Conservation (phyloP, 2,329 filamentous ascomycete species). For the Chaetomiaceae sp. region DNA sequence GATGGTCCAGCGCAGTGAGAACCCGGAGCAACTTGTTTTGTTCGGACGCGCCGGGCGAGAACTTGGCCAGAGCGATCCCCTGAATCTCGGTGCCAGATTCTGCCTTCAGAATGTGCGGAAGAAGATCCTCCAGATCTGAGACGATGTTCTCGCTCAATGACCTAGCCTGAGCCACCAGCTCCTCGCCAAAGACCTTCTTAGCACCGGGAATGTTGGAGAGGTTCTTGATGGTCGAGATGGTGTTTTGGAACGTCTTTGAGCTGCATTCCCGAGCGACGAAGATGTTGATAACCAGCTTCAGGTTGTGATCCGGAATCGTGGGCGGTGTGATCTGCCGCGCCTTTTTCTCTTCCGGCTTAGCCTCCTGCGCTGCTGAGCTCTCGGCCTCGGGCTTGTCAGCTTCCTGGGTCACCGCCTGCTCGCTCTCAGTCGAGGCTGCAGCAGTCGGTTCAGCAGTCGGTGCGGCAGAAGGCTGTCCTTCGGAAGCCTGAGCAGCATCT, state of each 20-base stretch:
- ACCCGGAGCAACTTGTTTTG: conserved; percentile 93
- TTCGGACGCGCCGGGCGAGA: conserved; percentile 91
- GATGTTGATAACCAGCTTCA: conserved; percentile 92
- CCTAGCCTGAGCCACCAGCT: conserved; percentile 83
- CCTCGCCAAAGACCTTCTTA: conserved; percentile 84
- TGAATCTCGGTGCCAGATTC: conserved; percentile 90
- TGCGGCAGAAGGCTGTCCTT: conserved; percentile 8
- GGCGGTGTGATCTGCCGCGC: conserved; percentile 66
- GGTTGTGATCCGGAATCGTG: conserved; percentile 78
- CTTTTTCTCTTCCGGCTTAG: conserved; percentile 42
- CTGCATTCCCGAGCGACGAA: conserved; percentile 94
- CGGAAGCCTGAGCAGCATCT: conserved; percentile 8
- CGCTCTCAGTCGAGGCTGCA: conserved; percentile 14
- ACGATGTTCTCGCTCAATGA: conserved; percentile 79
- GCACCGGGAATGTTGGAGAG: conserved; percentile 87
- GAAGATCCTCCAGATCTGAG: conserved; percentile 73
- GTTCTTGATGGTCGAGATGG: conserved; percentile 97
- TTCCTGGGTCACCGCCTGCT: conserved; percentile 24
- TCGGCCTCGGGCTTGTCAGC: conserved; percentile 29
- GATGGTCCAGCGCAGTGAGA: conserved; percentile 86
- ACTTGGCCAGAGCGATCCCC: conserved; percentile 86
- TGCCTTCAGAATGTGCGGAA: conserved; percentile 80
- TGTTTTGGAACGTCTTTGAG: conserved; percentile 96
- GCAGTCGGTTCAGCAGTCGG: conserved; percentile 9
- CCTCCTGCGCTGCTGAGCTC: conserved; percentile 32